These are phyloP conservation scores for Diaporthe longicolla DNA, from an alignment of 2,329 filamentous ascomycete species.

Conservation along the genomic window DNA sequence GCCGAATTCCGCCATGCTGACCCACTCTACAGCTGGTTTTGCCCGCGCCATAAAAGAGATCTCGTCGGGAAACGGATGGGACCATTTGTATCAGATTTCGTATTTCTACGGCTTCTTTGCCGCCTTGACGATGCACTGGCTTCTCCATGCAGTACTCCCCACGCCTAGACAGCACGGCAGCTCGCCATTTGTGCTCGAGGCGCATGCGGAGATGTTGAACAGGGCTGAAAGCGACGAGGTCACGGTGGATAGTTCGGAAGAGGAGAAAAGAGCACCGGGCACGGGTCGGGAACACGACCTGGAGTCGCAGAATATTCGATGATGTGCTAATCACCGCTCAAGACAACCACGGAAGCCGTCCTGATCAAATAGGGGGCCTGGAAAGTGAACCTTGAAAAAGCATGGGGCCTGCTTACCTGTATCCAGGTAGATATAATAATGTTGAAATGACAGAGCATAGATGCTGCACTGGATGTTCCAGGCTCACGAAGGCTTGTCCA, in stretches of 20 bases:
- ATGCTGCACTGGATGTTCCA: too few relatives aligned
- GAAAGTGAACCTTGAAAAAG: neutral
- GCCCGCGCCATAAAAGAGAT: slow-evolving; percentile 46
- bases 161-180: slow-evolving; percentile 46
- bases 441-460: too few relatives aligned
- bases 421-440: too few relatives aligned
- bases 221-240: neutral
- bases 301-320: neutral
- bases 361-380: too few relatives aligned
- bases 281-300: neutral
- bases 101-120: slow-evolving; percentile 51
- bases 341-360: neutral
- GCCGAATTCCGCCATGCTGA: neutral
- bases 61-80: slow-evolving; percentile 49
- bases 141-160: slow-evolving; percentile 46
- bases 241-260: slow-evolving; percentile 10
- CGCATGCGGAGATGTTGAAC: slow-evolving; percentile 43
- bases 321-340: too few relatives aligned
- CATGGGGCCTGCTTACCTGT: too few relatives aligned
- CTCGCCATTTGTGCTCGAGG: slow-evolving; percentile 48
- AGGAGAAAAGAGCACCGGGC: slow-evolving; percentile 13
- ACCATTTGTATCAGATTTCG: slow-evolving; percentile 49
- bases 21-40: slow-evolving; percentile 45
- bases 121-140: slow-evolving; percentile 45
- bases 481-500: too few relatives aligned